Evolutionary conservation across 2,329 filamentous ascomycete genomes (phyloP).

Genomic region (Alternaria infectoria): DNA sequence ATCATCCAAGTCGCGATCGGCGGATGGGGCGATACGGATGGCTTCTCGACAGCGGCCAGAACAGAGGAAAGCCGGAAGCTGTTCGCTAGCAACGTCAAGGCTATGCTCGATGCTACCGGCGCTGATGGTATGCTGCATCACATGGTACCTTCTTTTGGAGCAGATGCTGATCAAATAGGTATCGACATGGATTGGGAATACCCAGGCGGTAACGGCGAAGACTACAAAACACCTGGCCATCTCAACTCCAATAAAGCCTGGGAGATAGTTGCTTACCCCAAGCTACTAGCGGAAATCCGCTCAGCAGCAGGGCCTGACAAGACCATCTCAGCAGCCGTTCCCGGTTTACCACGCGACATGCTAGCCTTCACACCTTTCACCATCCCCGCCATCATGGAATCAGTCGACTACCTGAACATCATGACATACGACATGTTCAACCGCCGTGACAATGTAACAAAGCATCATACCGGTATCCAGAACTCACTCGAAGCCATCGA

Average conservation of each 20-base stretch:
- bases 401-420: slow-evolving; percentile 72
- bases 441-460: slow-evolving; percentile 66
- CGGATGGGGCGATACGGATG: slow-evolving; percentile 73
- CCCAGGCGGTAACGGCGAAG: slow-evolving; percentile 69
- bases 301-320: slow-evolving; percentile 62
- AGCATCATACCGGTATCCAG: slow-evolving; percentile 67
- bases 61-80: slow-evolving; percentile 54
- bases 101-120: slow-evolving; percentile 63
- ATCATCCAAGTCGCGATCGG: slow-evolving; percentile 68
- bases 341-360: slow-evolving; percentile 69
- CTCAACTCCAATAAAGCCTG: slow-evolving; percentile 65
- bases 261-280: slow-evolving; percentile 68
- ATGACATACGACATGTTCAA: slow-evolving; percentile 79
- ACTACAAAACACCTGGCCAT: slow-evolving; percentile 63
- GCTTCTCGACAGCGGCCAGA: slow-evolving; percentile 66
- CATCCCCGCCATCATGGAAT: slow-evolving; percentile 62
- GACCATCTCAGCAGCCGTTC: slow-evolving; percentile 70
- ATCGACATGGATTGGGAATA: slow-evolving; percentile 72
- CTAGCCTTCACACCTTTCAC: slow-evolving; percentile 66
- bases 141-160: too few relatives aligned
- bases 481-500: slow-evolving; percentile 63
- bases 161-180: too few relatives aligned
- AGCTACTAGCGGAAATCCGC: slow-evolving; percentile 67
- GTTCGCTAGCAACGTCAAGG: slow-evolving; percentile 69
- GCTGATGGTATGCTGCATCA: too few relatives aligned